Evolutionary conservation across 2,329 filamentous ascomycete genomes (phyloP).

Genomic region (Claviceps africana): DNA sequence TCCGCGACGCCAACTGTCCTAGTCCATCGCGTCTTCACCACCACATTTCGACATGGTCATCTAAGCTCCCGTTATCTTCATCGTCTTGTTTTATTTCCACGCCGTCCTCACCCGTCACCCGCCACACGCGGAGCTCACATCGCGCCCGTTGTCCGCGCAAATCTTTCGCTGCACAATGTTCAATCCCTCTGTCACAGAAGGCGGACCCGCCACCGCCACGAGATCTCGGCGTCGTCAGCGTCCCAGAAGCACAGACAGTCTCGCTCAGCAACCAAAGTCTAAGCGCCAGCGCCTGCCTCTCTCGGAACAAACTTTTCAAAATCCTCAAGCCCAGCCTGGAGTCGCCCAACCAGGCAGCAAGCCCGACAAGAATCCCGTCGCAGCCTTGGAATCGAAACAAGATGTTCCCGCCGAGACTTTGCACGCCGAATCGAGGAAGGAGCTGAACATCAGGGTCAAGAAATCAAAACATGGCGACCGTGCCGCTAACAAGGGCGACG

Average conservation of each 20-base stretch:
- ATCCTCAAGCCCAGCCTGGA: constrained; percentile 36
- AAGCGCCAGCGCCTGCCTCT: constrained; percentile 48
- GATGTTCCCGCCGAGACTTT: constrained; percentile 31
- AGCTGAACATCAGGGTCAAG: constrained; percentile 47
- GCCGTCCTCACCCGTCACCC: neutral
- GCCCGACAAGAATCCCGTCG: constrained; percentile 29
- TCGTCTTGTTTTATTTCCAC: neutral
- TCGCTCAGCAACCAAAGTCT: constrained; percentile 44
- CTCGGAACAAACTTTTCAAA: constrained; percentile 41
- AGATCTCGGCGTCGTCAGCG: constrained; percentile 49
- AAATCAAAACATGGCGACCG: constrained; percentile 50
- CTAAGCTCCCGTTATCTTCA: constrained; percentile 1
- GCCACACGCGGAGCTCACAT: neutral
- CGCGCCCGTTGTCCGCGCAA: constrained; percentile 1
- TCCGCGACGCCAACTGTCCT: neutral
- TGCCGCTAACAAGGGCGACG: constrained; percentile 48
- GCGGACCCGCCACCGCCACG: constrained; percentile 40
- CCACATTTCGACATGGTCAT: constrained; percentile 7
- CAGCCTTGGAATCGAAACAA: constrained; percentile 27
- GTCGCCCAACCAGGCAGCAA: constrained; percentile 37
- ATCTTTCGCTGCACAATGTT: constrained; percentile 35
- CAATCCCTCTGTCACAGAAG: constrained; percentile 37
- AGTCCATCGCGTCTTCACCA: constrained; percentile 2
- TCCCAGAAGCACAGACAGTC: constrained; percentile 39
- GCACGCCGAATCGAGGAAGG: constrained; percentile 28